Evolutionary conservation across 2,329 filamentous ascomycete species (phyloP), one percentile per base, ranked within the genome.

Genomic region (Fusarium sp.): DNA sequence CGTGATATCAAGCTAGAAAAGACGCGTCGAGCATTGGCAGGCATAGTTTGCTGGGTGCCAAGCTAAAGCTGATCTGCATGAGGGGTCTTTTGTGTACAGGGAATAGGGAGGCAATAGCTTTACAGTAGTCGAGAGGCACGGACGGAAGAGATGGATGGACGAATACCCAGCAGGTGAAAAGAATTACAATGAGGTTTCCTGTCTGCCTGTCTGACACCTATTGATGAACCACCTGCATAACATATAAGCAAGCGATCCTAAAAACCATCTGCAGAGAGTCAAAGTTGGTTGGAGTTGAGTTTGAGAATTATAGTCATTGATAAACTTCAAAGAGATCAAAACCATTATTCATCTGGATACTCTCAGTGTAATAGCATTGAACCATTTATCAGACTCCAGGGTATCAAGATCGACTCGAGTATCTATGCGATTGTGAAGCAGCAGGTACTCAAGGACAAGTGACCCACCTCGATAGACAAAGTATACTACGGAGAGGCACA

Each of bases 1-100:
- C 67, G 74, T 75, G 62, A 60, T 72, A 76, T 73, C 58, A 54
- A 49, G 43, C 48, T 55, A 44, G 40, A 45, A 52, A 41, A 71
- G 71, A 70, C 74, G 69, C 72, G 74, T 69, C 58, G 34, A 52
- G 55, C 60, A 58, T 53, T 48, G 34, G 73, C 67, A 68, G 54
- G 43, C 32, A 57, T 34, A 46, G 52, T 29, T 43, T 47, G 48
- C 27, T 24, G 44, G 32, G 38, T 67, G 47, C 48, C 29, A 65
- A 41, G 32, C 27, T 15, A 20, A 57, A 57, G 32, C 43, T 46
- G 60, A 71, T 74, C 25, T 69, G 48, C 69, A 75, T 63, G 64
- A 38, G 34, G 59, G 59, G 62, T 41, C 24, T 18, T 24, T 20
- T 20, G 24, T 20, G 22, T 41, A 25, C 49, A 27, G 16, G 32